Evolutionary conservation across 2,329 filamentous ascomycete genomes (phyloP), one percentile per base, ranked within the genome.

Genomic region (Mariannaea elegans): DNA sequence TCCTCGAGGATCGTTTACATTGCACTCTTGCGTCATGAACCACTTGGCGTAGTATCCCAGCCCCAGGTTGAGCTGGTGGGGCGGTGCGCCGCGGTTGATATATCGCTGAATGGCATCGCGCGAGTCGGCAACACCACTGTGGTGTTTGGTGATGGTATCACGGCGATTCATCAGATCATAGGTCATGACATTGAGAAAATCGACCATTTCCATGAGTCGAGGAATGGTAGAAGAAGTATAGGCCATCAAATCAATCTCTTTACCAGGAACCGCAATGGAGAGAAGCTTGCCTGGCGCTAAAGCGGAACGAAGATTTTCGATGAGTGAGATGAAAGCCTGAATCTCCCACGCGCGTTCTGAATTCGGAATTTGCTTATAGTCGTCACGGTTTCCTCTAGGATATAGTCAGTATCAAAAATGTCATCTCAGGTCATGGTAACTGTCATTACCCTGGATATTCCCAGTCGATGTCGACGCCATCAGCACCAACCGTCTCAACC

Each of bases 141-240:
- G 88, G 73, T 92, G 90, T 31, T 78, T 81, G 3, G 89, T 90
- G 9, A 78, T 71, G 41, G 75, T 86, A 75, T 91, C 86, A 31
- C 90, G 86, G 31, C 89, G 84, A 77, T 91, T 90, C 81, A 90
- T 87, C 55, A 90, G 75, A 67, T 92, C 89, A 72, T 91, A 92
- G 2, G 84, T 82, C 90, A 91, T 84, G 68, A 83, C 78, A 66
- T 92, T 92, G 71, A 92, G 79, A 65, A 88, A 88, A 69, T 92
- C 87, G 14, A 91, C 82, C 1, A 81, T 78, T 4, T 78, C 69
- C 67, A 80, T 82, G 68, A 92, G 89, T 56, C 80, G 75, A 0
- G 87, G 85, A 0, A 88, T 78, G 14, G 83, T 87, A 7, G 82
- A 75, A 3, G 76, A 62, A 0, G 85, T 91, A 72, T 85, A 92